phyloP scores from a whole-genome alignment of 352 stramenopile genomes.

The Pythium guiyangense region DNA sequence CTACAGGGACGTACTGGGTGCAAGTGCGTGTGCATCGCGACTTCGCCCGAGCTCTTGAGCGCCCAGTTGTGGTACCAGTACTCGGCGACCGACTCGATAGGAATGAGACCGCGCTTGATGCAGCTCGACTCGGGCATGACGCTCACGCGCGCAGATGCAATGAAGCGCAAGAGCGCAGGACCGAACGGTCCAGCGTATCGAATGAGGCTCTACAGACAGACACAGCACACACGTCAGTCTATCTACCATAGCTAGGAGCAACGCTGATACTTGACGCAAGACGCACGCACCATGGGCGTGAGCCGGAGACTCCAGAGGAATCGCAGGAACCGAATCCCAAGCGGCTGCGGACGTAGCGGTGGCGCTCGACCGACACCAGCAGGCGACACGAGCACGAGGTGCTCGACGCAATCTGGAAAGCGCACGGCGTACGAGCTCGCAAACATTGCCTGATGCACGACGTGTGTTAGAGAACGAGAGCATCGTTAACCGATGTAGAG shows the following conservation, averaged over 20 bases:
- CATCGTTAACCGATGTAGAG: too few relatives aligned
- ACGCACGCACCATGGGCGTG: slow-evolving; percentile 50
- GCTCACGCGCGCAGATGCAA: slow-evolving; percentile 35
- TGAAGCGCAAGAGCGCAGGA: slow-evolving; percentile 37
- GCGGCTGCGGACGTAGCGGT: slow-evolving; percentile 16
- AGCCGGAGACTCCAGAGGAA: slow-evolving; percentile 43
- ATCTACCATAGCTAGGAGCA: neutral
- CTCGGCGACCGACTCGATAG: slow-evolving; percentile 28
- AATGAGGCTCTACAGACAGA: slow-evolving; percentile 27
- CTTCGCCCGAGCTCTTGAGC: slow-evolving; percentile 53
- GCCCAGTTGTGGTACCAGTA: slow-evolving; percentile 84
- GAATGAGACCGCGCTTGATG: slow-evolving; percentile 42
- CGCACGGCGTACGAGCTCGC: slow-evolving; percentile 42
- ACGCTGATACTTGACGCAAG: neutral
- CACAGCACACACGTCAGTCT: neutral
- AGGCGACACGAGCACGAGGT: slow-evolving; percentile 59
- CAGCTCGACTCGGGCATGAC: slow-evolving; percentile 60
- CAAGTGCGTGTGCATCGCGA: slow-evolving; percentile 67
- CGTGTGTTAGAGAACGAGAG: too few relatives aligned
- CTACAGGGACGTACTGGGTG: slow-evolving; percentile 25
- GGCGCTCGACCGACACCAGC: slow-evolving; percentile 49
- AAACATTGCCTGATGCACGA: slow-evolving; percentile 42
- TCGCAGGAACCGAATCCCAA: slow-evolving; percentile 41
- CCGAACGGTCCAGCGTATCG: slow-evolving; percentile 56
- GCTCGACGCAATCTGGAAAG: slow-evolving; percentile 38